phyloP scores from a whole-genome alignment of 768 basidiomycete species.

The Russula sp. region DNA sequence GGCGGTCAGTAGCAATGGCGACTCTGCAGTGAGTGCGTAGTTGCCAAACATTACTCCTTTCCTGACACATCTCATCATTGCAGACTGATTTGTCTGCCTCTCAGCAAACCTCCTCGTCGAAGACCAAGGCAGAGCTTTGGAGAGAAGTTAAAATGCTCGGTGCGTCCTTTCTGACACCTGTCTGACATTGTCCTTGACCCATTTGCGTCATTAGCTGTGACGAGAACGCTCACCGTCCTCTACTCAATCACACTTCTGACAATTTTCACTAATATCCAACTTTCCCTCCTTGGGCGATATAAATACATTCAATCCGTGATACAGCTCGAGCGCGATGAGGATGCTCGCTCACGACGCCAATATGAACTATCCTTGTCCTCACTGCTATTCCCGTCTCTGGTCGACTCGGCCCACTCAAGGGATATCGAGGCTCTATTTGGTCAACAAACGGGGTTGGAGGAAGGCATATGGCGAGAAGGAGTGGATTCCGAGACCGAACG shows the following conservation, averaged over 20 bases:
- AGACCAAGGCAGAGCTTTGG: slow-evolving; percentile 85
- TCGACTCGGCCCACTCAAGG: slow-evolving; percentile 26
- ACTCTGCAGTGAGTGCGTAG: slow-evolving; percentile 15
- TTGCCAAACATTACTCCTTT: not conserved
- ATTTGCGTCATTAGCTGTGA: slow-evolving; percentile 59
- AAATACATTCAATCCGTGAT: slow-evolving; percentile 74
- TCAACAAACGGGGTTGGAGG: slow-evolving; percentile 32
- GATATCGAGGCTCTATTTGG: slow-evolving; percentile 36
- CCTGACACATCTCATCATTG: not conserved
- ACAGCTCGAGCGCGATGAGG: slow-evolving; percentile 59
- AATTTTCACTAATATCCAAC: slow-evolving; percentile 82
- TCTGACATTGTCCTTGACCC: slow-evolving; percentile 14
- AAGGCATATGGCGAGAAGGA: slow-evolving; percentile 33
- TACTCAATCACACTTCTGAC: slow-evolving; percentile 85
- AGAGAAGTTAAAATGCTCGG: slow-evolving; percentile 88
- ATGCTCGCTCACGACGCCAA: slow-evolving; percentile 45
- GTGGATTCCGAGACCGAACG: slow-evolving; percentile 68
- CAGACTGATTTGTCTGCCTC: slow-evolving; percentile 26
- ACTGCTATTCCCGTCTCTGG: slow-evolving; percentile 36
- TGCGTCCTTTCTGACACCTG: slow-evolving; percentile 37
- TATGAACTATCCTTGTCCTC: slow-evolving; percentile 43
- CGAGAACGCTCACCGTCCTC: slow-evolving; percentile 78
- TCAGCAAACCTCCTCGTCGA: slow-evolving; percentile 33
- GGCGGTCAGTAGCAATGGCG: slow-evolving; percentile 27
- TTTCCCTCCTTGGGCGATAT: slow-evolving; percentile 76